Evolutionary conservation across 495 filamentous ascomycete genomes (phyloP).

Genomic region (Hypoxylon fuscum): DNA sequence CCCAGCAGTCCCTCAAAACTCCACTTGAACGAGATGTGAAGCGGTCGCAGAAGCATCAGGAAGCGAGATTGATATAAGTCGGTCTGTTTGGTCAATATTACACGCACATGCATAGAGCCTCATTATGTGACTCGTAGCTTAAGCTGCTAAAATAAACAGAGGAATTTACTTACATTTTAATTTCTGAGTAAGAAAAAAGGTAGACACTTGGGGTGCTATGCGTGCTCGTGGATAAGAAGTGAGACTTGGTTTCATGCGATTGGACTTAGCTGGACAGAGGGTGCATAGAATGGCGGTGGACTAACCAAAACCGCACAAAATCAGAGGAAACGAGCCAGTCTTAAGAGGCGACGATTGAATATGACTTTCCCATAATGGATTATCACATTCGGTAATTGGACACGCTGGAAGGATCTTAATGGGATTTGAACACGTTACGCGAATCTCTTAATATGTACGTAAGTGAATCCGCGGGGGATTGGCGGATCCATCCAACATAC

Average conservation of each 20-base stretch:
- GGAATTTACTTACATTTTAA: background rate
- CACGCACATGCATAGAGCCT: background rate
- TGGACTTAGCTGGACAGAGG: background rate
- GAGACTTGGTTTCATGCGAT: background rate
- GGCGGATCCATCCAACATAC: background rate
- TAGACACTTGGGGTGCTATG: background rate
- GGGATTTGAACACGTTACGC: constrained; percentile 28
- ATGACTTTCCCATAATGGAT: background rate
- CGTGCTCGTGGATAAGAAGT: background rate
- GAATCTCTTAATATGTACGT: constrained; percentile 1
- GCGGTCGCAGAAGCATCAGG: constrained; percentile 13
- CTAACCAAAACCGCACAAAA: no score
- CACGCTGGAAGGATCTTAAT: constrained; percentile 25
- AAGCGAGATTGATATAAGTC: background rate
- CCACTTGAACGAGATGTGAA: constrained; percentile 16
- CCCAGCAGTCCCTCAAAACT: constrained; percentile 41
- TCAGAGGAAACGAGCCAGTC: no score
- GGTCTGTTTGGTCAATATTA: constrained; percentile 30
- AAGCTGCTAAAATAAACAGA: no score
- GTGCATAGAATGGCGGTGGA: background rate
- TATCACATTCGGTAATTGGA: constrained; percentile 16
- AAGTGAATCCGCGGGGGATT: constrained; percentile 17
- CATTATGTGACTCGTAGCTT: background rate
- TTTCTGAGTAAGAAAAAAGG: no score
- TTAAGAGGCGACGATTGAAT: background rate